Base-by-base conservation (phyloP, 1,284 basidiomycete species). In the Xerocomus nothofagi region DNA sequence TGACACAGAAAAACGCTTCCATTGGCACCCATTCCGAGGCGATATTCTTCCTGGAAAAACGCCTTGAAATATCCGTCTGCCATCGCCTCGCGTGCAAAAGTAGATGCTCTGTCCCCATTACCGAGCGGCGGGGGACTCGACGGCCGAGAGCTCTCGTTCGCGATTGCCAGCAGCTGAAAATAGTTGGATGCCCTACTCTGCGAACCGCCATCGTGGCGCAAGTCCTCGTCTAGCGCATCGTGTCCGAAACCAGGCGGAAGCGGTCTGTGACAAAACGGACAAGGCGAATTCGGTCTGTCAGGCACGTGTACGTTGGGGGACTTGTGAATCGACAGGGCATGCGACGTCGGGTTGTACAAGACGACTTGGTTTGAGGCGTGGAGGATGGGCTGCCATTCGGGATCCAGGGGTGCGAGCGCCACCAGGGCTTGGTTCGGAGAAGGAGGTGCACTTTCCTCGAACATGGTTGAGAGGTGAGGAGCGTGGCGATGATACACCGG, bases 11-110 rank as follows among this genome's bases (percentile, higher is more conserved):
- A 96, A 0, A 98, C 94, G 29, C 79, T 88, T 0, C 94, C 94
- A 59, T 93, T 92, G 0, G 93, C 93, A 36, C 94, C 94, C 81
- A 94, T 93, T 0, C 94, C 94, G 2, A 96, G 74, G 45, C 84
- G 81, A 52, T 80, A 81, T 55, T 95, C 91, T 61, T 95, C 92
- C 54, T 86, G 80, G 63, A 97, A 96, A 73, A 95, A 96, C 0
- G 91, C 79, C 58, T 85, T 81, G 70, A 91, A 91, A 62, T 91
- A 91, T 0, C 88, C 88, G 50, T 90, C 85, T 0, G 88, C 88
- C 84, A 89, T 86, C 21, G 78, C 75, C 39, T 84, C 82, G 2
- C 79, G 73, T 2, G 77, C 72, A 65, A 90, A 89, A 0, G 74
- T 57, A 40, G 64, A 63, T 24, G 50, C 9, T 52, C 59, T 46